Evolutionary conservation across 192 early-diverging fungal species (phyloP), one percentile per base, ranked within the genome.

Genomic region (Paraglomus occultum): DNA sequence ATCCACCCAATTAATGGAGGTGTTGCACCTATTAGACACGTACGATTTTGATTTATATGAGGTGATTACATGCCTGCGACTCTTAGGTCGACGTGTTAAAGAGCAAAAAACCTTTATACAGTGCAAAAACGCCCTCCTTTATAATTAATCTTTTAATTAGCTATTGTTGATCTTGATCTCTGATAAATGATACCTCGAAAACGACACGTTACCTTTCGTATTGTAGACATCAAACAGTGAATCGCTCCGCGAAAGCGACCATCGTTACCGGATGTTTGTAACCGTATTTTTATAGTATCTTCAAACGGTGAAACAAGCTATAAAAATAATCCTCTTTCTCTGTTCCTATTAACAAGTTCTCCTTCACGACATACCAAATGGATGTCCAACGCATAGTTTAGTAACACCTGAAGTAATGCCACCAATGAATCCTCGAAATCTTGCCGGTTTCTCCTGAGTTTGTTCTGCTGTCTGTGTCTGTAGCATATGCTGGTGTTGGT

Each of bases 1-100:
- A 88, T 87, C 93, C 94, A 97, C 11, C 95, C 95, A 54, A 97
- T 71, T 51, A 97, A 75, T 17, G 95, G 95, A 9, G 93, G 92
- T 20, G 92, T 94, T 12, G 94, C 92, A 50, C 95, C 77, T 79
- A 75, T 64, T 48, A 43, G 17, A 15, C 17, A 40, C 17, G n/a
- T n/a, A n/a, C n/a, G n/a, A n/a, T n/a, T n/a, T n/a, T n/a, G n/a
- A 62, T 46, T 40, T 11, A 17, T 14, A 62, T 62, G 4, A 17
- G 44, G 5, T 40, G 38, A 43, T 38, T 10, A 62, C 14, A 40
- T 8, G 38, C 20, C 20, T 5, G 38, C 18, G 15, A 31, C 53
- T 22, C 9, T 10, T 18, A 18, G 11, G 20, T 17, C 20, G 9
- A 55, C 53, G 20, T 39, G 9, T 39, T 59, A 42, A 31, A 31